phyloP scores from a whole-genome alignment of 129 eudicot genomes.

The Artemisia tridentata region DNA sequence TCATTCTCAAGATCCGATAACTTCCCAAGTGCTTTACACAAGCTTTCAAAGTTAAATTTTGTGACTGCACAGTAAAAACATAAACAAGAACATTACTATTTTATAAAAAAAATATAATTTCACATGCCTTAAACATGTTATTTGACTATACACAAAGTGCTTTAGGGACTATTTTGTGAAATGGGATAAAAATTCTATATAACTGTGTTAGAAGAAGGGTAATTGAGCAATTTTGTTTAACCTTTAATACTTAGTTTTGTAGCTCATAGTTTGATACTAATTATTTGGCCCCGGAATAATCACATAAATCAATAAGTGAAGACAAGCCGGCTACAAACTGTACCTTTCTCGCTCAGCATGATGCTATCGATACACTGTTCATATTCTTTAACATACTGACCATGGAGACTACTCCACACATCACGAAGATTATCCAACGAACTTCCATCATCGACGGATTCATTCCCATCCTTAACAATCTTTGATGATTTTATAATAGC shows the following conservation, averaged over 20 bases:
- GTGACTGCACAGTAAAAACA: constrained; percentile 23
- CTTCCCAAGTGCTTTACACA: constrained; percentile 45
- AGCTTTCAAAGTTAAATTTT: constrained; percentile 40
- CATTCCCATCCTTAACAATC: constrained; percentile 29
- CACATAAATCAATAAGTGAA: background rate
- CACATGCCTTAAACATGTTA: background rate
- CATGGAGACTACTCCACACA: constrained; percentile 39
- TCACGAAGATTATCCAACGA: constrained; percentile 36
- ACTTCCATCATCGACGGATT: constrained; percentile 15
- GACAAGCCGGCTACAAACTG: no score
- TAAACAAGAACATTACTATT: background rate
- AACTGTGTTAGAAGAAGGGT: no score
- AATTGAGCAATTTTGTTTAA: no score
- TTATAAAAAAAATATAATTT: background rate
- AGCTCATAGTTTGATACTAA: no score
- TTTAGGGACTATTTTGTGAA: no score
- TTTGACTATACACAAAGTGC: background rate
- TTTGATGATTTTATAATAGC: constrained; percentile 48
- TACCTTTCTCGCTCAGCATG: constrained; percentile 32
- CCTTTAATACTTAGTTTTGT: no score
- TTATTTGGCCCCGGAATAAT: no score
- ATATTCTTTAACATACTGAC: constrained; percentile 48
- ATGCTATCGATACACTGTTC: constrained; percentile 51
- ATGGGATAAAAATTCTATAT: no score
- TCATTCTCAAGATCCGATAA: constrained; percentile 44